Evolutionary conservation across 2,329 filamentous ascomycete species (phyloP).

Genomic region (Phyllosticta ampelicida): DNA sequence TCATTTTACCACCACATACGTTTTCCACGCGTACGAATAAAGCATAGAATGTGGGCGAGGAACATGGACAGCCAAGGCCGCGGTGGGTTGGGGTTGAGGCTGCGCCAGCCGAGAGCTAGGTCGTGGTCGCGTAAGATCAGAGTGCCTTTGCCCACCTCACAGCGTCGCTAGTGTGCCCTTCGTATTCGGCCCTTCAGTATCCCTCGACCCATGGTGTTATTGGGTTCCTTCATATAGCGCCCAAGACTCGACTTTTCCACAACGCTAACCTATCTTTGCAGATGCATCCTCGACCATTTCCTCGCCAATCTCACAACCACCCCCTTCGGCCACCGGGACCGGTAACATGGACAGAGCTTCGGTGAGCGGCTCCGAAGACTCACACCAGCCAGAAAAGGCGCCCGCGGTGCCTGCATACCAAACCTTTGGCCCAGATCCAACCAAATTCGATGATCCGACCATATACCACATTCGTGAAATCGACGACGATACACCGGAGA

Average conservation of each 20-base stretch:
- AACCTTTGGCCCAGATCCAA: conserved; percentile 85
- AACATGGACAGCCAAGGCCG: background rate
- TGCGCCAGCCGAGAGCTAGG: background rate
- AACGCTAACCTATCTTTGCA: conserved; percentile 8
- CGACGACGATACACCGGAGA: conserved; percentile 63
- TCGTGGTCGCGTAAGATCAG: background rate
- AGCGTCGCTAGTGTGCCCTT: background rate
- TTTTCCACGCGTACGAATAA: background rate
- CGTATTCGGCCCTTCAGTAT: background rate
- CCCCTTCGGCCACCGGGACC: conserved; percentile 38
- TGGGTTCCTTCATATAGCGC: background rate
- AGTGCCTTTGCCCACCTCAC: background rate
- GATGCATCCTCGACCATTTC: conserved; percentile 30
- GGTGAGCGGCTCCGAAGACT: conserved; percentile 42
- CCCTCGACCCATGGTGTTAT: background rate
- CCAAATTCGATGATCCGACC: conserved; percentile 82
- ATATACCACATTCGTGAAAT: conserved; percentile 83
- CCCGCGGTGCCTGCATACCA: conserved; percentile 62
- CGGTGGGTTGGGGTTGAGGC: no score
- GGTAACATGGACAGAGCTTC: conserved; percentile 55
- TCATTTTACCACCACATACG: background rate
- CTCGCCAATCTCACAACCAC: conserved; percentile 33
- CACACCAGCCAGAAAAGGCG: conserved; percentile 49
- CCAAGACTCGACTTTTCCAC: background rate
- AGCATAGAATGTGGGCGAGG: background rate